Conservation (phyloP, 352 stramenopile genomes). For the Chrysophaeum taylorii region DNA sequence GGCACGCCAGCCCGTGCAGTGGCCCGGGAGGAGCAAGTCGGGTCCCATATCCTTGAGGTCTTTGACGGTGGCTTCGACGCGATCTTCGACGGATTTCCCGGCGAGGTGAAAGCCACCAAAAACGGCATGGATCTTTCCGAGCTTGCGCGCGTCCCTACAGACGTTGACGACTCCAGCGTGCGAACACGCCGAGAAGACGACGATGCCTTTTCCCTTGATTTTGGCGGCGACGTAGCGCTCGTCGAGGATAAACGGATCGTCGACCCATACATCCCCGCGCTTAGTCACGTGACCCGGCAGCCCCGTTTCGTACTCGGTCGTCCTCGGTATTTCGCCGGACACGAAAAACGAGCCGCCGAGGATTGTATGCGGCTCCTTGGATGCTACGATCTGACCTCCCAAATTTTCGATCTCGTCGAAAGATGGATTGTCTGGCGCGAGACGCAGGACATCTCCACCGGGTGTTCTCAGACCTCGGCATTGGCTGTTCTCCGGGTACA, state of each 20-base stretch:
- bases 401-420: neutral
- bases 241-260: constrained; percentile 1
- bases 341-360: constrained; percentile 9
- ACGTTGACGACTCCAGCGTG: constrained; percentile 16
- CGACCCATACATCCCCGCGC: neutral
- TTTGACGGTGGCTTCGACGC: constrained; percentile 1
- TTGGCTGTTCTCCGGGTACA: neutral
- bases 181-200: constrained; percentile 16
- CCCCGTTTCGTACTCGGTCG: constrained; percentile 10
- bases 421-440: constrained; percentile 10
- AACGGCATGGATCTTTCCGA: neutral
- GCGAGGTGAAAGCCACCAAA: constrained; percentile 14
- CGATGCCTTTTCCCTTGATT: neutral
- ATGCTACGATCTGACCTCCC: neutral
- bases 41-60: constrained; percentile 8
- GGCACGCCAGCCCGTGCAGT: constrained; percentile 12
- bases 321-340: neutral
- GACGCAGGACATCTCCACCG: neutral
- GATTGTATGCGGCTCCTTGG: neutral
- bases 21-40: neutral
- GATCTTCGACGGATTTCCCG: neutral
- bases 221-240: constrained; percentile 14
- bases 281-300: constrained; percentile 10
- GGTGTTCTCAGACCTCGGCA: neutral
- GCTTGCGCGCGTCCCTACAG: neutral